Evolutionary conservation across 805 yeast genomes (phyloP), one percentile per base, ranked within the genome.

Genomic region (Lipomyces orientalis): DNA sequence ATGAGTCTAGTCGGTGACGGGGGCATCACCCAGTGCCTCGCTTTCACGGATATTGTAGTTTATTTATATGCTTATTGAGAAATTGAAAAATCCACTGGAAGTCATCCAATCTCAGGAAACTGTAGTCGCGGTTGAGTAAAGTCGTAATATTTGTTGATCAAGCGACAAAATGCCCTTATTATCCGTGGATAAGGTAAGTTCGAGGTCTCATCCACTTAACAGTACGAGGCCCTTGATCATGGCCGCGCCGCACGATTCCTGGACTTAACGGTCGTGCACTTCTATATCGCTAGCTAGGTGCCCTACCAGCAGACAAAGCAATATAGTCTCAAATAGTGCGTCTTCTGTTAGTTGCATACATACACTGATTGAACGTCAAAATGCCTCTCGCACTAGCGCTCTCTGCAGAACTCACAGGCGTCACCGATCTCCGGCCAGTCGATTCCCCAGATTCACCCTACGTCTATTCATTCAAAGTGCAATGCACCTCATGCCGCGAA

Each of bases 401-500:
- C n/a, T 39, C 52, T 7, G 89, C 85, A 7, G 85, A 84, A 51
- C 80, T 87, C 54, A 81, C 82, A 22, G 87, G 86, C 66, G 87
- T 90, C 49, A 83, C 85, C 14, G 83, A 81, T 49, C 76, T 91
- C 4, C 79, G 79, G 58, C 90, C 94, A 2, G 77, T 81, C 2
- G 97, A 94, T 74, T 77, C 87, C 0, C 81, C 83, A 1, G 81
- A 80, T 10, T 72, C 79, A 0, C 94, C 95, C 0, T 92, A 87
- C 73, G 92, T 89, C 71, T 94, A 89, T 78, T 84, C 89, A 0
- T 91, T 94, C 79, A 83, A 68, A 35, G 64, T 70, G 52, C 74
- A 76, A 73, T 94, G 99, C 77, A 88, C 89, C 1, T 83, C 85
- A 52, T 94, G 99, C 79, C 86, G 93, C 69, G 96, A 91, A 69